phyloP scores from a whole-genome alignment of 2,329 filamentous ascomycete genomes.

The Aspergillus pseudoviridinutans region DNA sequence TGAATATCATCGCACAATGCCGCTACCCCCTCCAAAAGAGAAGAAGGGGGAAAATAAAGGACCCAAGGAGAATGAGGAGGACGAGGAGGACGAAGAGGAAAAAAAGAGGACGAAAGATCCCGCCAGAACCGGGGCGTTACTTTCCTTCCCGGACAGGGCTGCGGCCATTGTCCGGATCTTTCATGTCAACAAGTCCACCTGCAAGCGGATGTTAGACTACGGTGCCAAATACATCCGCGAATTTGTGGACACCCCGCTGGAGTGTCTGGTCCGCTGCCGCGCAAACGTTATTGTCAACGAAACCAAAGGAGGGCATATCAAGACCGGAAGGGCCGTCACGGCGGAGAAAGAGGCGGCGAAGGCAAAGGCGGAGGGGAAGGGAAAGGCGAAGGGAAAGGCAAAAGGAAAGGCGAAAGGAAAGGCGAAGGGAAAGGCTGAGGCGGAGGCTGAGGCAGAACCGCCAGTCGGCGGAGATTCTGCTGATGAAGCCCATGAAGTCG shows the following conservation, averaged over 20 bases:
- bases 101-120: not conserved
- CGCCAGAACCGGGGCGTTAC: not conserved
- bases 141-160: not conserved
- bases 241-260: not conserved
- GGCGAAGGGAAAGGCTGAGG: too few species aligned
- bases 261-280: not conserved
- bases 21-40: slow-evolving; percentile 16
- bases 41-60: not conserved
- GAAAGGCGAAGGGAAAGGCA: not conserved
- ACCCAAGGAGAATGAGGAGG: not conserved
- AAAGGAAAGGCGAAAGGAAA: too few species aligned
- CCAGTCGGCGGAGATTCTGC: not conserved
- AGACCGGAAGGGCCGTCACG: not conserved
- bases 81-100: not conserved
- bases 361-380: not conserved
- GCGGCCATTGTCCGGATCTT: not conserved
- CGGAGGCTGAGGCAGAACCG: too few species aligned
- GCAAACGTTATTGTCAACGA: not conserved
- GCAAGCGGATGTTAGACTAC: not conserved
- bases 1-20: slow-evolving; percentile 20
- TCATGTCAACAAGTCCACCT: not conserved
- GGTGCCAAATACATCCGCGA: not conserved
- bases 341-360: not conserved
- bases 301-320: not conserved
- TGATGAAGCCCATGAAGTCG: not conserved